A percentile compares a stretch with the other conserved stretches of the same genome.
phyloP scores from a whole-genome alignment of 73 alveolate species.

The Paramecium sexaurelia region DNA sequence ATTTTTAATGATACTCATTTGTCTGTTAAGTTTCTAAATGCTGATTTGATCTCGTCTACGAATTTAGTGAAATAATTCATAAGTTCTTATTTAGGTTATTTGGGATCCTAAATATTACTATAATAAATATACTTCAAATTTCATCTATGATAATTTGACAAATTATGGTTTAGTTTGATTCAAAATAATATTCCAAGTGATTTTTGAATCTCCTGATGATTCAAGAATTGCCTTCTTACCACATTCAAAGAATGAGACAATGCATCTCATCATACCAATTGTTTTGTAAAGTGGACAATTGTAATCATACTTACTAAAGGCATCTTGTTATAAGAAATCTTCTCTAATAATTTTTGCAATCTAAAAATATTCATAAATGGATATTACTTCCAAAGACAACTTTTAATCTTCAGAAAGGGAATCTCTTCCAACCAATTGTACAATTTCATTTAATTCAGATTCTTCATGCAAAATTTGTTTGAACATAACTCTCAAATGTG shows the following conservation, averaged over 20 bases:
- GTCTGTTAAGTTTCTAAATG: conserved; percentile 81
- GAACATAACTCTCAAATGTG: conserved; percentile 89
- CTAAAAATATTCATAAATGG: not conserved
- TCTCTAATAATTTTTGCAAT: conserved; percentile 95
- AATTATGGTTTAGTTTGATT: conserved; percentile 75
- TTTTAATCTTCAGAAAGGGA: conserved; percentile 98
- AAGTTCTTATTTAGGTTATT: conserved; percentile 72
- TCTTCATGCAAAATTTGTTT: conserved; percentile 96
- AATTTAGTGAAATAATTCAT: conserved; percentile 73
- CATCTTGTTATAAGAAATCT: conserved; percentile 98
- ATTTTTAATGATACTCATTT: conserved; percentile 26
- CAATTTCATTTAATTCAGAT: conserved; percentile 98
- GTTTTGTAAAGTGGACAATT: conserved; percentile 96
- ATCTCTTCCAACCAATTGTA: conserved; percentile 99
- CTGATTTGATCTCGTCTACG: conserved; percentile 79
- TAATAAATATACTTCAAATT: conserved; percentile 66
- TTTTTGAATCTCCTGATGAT: conserved; percentile 86
- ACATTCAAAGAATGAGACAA: conserved; percentile 84
- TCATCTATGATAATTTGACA: conserved; percentile 82
- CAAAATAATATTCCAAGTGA: conserved; percentile 80
- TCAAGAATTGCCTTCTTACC: conserved; percentile 85
- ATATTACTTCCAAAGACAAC: conserved; percentile 86
- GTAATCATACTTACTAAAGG: conserved; percentile 95
- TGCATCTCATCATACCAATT: conserved; percentile 95
- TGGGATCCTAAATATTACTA: conserved; percentile 66